Conservation (phyloP, 176 grass and related monocot genomes). For the Rhipidocladum racemiflorum region DNA sequence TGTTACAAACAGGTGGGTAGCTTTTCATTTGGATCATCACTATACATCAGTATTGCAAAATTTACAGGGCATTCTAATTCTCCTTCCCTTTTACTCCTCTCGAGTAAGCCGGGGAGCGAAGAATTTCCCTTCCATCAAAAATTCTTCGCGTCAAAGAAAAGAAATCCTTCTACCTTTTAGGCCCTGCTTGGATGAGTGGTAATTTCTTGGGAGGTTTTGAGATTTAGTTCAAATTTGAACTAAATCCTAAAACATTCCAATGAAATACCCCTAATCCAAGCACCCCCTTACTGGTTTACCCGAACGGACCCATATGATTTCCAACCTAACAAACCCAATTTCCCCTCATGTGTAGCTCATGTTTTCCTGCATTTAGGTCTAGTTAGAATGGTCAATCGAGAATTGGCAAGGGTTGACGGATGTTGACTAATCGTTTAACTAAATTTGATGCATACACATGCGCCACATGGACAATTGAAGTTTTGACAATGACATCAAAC, state of each 20-base stretch:
- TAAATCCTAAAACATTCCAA: too few relatives aligned
- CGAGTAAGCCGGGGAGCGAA: neutral
- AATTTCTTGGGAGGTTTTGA: too few relatives aligned
- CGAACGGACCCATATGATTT: neutral
- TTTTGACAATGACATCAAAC: slow-evolving; percentile 23
- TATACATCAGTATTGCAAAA: neutral
- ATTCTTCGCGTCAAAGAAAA: neutral
- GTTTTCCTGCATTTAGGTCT: neutral
- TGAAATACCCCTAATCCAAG: too few relatives aligned
- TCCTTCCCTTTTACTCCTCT: neutral
- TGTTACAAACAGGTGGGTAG: neutral
- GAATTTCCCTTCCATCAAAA: neutral
- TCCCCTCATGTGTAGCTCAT: neutral
- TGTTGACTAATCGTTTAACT: neutral
- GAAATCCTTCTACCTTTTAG: neutral
- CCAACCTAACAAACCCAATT: neutral
- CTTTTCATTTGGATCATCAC: neutral
- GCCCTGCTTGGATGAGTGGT: too few relatives aligned
- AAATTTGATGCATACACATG: slow-evolving; percentile 15
- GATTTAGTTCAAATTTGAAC: too few relatives aligned
- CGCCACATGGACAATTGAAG: neutral
- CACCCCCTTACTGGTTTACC: neutral
- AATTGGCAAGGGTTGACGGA: neutral
- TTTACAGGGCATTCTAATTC: neutral
- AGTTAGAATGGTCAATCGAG: neutral